Evolutionary conservation across 805 yeast genomes (phyloP).

Genomic region (Monosporozyma servazzii): DNA sequence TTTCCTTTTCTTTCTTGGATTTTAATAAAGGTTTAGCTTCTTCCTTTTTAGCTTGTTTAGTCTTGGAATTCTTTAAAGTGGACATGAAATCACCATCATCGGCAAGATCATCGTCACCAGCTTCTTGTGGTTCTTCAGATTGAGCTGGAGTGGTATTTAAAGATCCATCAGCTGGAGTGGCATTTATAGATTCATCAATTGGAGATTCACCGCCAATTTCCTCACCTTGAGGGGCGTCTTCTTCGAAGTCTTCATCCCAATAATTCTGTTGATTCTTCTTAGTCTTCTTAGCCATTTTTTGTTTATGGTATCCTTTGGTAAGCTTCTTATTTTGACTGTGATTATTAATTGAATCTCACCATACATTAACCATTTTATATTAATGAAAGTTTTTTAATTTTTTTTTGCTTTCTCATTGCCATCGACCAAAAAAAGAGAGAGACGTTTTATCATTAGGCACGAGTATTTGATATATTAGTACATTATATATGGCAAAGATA

Average conservation of each 20-base stretch:
- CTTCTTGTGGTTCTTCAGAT: conserved; percentile 20
- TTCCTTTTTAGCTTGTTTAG: conserved; percentile 56
- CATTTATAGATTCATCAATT: conserved; percentile 4
- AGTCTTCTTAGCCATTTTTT: conserved; percentile 38
- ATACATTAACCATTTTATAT: background rate
- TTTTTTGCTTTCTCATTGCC: background rate
- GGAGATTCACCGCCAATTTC: conserved; percentile 38
- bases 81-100: conserved; percentile 68
- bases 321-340: background rate
- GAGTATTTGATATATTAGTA: background rate
- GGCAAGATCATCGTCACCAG: conserved; percentile 34
- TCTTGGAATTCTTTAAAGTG: conserved; percentile 70
- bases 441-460: background rate
- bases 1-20: conserved; percentile 89
- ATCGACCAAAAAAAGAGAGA: background rate
- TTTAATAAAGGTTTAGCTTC: conserved; percentile 63
- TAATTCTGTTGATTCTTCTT: conserved; percentile 65
- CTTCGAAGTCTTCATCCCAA: conserved; percentile 71
- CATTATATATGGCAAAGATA: background rate
- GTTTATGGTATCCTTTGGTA: background rate
- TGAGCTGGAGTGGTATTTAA: conserved; percentile 7
- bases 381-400: background rate
- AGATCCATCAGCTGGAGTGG: conserved; percentile 19
- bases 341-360: background rate
- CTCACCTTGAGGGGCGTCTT: conserved; percentile 43